A percentile compares a stretch with the other conserved stretches of the same genome.
Evolutionary conservation across 768 basidiomycete genomes (phyloP).

Genomic region (Saitozyma podzolica): DNA sequence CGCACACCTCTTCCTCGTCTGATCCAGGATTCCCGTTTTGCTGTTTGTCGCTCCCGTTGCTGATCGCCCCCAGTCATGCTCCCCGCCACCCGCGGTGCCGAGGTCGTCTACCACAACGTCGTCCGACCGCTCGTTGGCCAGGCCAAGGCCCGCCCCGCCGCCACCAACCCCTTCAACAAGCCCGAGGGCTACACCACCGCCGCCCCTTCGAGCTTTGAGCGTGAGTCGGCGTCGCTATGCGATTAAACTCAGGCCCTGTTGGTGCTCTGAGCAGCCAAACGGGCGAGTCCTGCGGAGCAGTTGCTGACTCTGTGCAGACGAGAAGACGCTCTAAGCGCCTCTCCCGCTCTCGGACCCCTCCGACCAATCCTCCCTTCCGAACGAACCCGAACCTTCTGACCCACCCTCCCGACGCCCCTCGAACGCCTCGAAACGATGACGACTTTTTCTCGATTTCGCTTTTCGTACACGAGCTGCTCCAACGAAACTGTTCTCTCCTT

Average conservation of each 20-base stretch:
- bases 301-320: conserved; percentile 31
- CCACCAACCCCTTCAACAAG: conserved; percentile 54
- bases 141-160: conserved; percentile 55
- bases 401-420: neutral
- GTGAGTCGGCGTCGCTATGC: conserved; percentile 30
- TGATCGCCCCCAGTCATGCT: conserved; percentile 27
- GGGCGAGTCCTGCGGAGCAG: neutral
- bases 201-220: conserved; percentile 49
- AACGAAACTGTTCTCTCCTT: neutral
- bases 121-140: conserved; percentile 79
- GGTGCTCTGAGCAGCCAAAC: no score
- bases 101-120: conserved; percentile 71
- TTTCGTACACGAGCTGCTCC: no score
- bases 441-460: neutral
- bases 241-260: neutral
- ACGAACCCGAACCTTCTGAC: neutral
- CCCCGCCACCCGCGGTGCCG: conserved; percentile 69
- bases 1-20: no score
- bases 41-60: neutral
- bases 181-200: conserved; percentile 41
- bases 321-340: conserved; percentile 46
- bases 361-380: neutral
- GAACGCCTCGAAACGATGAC: neutral
- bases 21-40: no score
- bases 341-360: neutral